Percentiles rank a stretch among this genome's conserved stretches.
Evolutionary conservation across 2,329 filamentous ascomycete species (phyloP).

Genomic region (Colletotrichum sp.): DNA sequence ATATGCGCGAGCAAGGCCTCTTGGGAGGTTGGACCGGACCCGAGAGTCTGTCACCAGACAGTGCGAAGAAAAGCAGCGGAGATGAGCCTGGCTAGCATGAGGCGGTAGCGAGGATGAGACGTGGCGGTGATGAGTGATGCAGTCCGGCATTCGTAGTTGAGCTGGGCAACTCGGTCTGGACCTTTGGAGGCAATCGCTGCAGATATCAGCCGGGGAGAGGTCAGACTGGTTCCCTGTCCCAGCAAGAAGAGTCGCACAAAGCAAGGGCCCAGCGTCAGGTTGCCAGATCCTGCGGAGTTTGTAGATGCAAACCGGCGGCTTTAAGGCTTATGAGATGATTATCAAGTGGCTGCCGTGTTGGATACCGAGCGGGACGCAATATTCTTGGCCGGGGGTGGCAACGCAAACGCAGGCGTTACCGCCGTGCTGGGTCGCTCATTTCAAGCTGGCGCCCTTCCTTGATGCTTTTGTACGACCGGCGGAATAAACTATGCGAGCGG

Average conservation of each 20-base stretch:
- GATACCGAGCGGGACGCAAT: neutral
- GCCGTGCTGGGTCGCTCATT: neutral
- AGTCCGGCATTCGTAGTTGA: neutral
- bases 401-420: neutral
- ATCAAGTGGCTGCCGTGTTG: neutral
- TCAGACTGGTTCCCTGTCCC: neutral
- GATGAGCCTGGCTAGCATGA: neutral
- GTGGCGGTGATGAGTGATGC: neutral
- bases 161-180: neutral
- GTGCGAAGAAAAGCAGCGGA: neutral
- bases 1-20: neutral
- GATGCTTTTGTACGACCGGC: neutral
- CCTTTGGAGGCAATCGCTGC: neutral
- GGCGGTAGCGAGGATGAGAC: neutral
- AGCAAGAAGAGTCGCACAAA: neutral
- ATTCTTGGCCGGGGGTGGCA: neutral
- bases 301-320: neutral
- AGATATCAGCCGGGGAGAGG: neutral
- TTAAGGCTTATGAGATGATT: neutral
- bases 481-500: neutral
- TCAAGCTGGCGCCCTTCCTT: neutral
- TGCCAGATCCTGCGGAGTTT: neutral
- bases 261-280: neutral
- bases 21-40: neutral
- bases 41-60: slow-evolving; percentile 1